Conservation (phyloP, 2,329 filamentous ascomycete species). For the Pseudogymnoascus sp. region DNA sequence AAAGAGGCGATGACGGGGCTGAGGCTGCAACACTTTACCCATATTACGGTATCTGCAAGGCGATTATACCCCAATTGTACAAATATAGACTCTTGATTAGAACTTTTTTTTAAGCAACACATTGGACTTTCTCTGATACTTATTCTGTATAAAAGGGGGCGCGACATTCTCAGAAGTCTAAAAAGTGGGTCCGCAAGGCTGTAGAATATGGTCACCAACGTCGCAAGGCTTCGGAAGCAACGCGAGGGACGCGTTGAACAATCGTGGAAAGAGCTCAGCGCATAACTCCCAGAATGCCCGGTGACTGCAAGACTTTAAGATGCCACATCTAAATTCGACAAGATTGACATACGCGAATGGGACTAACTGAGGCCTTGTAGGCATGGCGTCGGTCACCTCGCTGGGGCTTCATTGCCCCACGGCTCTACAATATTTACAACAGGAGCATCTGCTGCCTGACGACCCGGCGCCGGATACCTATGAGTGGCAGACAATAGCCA, state of each 20-base stretch:
- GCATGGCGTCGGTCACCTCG: conserved; percentile 85
- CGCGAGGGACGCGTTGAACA: conserved; percentile 3
- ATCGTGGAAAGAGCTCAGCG: conserved; percentile 1
- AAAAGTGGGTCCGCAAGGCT: conserved; percentile 3
- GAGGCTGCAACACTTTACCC: not conserved
- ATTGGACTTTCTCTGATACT: not conserved
- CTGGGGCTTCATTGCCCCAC: conserved; percentile 85
- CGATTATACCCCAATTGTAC: conserved; percentile 1
- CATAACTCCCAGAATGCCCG: not conserved
- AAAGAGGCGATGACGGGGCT: not conserved
- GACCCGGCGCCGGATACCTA: conserved; percentile 61
- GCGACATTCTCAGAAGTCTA: not conserved
- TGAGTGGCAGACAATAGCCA: conserved; percentile 60
- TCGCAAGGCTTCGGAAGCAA: conserved; percentile 2
- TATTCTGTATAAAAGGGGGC: not conserved
- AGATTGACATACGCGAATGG: not conserved
- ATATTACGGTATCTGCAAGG: not conserved
- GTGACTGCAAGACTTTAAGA: conserved; percentile 1
- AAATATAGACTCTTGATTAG: not conserved
- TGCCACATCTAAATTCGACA: not conserved
- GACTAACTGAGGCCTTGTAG: conserved; percentile 4
- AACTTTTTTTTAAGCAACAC: not conserved
- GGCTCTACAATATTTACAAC: conserved; percentile 72
- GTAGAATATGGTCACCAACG: not conserved
- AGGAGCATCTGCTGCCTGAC: conserved; percentile 65